Base-by-base conservation (phyloP, 2,329 filamentous ascomycete species). In the Pseudogymnoascus sp. region DNA sequence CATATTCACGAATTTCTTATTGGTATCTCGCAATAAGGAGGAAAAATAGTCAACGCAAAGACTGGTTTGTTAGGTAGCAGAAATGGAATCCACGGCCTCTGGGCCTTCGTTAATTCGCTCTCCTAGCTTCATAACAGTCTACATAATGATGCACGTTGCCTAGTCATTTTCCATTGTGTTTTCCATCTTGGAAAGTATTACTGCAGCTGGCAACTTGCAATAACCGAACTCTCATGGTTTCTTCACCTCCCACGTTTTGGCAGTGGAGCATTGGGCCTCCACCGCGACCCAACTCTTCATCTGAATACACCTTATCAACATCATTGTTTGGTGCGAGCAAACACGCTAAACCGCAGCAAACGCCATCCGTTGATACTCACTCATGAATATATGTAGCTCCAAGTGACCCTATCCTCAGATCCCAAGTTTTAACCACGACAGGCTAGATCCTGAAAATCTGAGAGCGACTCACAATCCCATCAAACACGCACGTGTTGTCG, bases 401-500 rank as follows among this genome's bases (percentile, higher is more conserved):
- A 31, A 55, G 25, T 21, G 28, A 7, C 28, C 49, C n/a, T 4
- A 21, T 12, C 14, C 2, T n/a, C n/a, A 55, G 5, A 7, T 12
- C 16, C 25, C 1, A 55, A 12, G 1, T 12, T 11, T 16, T 7
- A 18, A 21, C 1, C 28, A n/a, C 5, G 49, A 33, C 2, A 6
- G n/a, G n/a, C 14, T 55, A 55, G 3, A 55, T 55, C 6, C 49
- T 55, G 11, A 55, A 33, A 33, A 33, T 14, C 28, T 55, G 49
- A 5, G 49, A 18, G 28, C 49, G 49, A 21, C 49, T 55, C 8
- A n/a, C 49, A 55, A 55, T 33, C 28, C 87, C 87, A 77, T 89
- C 87, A 68, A 87, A 89, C 65, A 90, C 79, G 71, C 87, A 88
- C 14, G 84, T 87, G 73, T 89, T 88, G 69, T 89, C 86, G 66